These are phyloP conservation scores for Limnanthes douglasii DNA, from an alignment of 345 rosid genomes.

Conservation along the genomic window DNA sequence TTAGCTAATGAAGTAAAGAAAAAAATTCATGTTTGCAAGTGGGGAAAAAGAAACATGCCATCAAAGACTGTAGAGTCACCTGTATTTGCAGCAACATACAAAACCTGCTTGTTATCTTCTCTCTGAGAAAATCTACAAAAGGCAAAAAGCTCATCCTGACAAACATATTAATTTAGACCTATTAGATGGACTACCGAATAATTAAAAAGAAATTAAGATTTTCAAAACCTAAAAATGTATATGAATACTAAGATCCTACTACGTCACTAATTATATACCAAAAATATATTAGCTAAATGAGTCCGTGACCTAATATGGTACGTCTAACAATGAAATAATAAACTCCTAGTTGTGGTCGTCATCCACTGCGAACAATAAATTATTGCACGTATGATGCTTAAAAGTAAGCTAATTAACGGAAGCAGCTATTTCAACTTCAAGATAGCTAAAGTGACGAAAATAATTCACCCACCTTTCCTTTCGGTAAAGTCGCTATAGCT, in stretches of 20 bases:
- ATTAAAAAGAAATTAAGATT: no score
- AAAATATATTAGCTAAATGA: slow-evolving; percentile 8
- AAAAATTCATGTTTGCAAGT: neutral
- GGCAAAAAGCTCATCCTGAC: slow-evolving; percentile 73
- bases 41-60: neutral
- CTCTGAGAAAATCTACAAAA: slow-evolving; percentile 60
- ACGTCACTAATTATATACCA: no score
- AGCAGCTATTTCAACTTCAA: neutral
- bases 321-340: no score
- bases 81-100: slow-evolving; percentile 62
- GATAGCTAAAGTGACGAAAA: neutral
- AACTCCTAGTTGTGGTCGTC: no score
- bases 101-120: slow-evolving; percentile 28
- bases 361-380: no score
- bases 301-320: slow-evolving; percentile 2
- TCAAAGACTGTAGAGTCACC: slow-evolving; percentile 21
- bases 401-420: no score
- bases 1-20: neutral
- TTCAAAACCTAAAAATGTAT: no score
- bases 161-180: no score
- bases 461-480: slow-evolving; percentile 42
- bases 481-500: slow-evolving; percentile 45
- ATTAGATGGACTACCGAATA: no score
- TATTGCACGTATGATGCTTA: no score
- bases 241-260: no score